phyloP scores from a whole-genome alignment of 306 rosid genomes.

The Mimosa bimucronata region DNA sequence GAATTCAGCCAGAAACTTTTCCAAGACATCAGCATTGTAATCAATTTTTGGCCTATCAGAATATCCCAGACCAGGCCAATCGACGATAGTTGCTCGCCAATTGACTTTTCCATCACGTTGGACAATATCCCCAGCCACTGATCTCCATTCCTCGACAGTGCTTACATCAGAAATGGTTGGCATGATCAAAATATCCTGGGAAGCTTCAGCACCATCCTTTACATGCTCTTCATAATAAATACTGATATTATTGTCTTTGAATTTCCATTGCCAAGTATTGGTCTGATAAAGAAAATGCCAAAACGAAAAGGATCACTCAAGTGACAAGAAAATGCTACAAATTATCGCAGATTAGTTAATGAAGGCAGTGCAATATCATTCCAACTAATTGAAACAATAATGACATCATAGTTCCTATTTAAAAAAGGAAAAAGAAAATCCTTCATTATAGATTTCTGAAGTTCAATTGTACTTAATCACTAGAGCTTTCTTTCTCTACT shows the following conservation, averaged over 20 bases:
- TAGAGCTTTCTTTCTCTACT: slow-evolving; percentile 3
- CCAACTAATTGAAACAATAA: background rate
- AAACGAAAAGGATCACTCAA: slow-evolving; percentile 9
- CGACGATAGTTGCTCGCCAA: slow-evolving; percentile 87
- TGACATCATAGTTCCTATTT: background rate
- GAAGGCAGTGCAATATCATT: background rate
- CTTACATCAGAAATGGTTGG: slow-evolving; percentile 98
- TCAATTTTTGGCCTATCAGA: slow-evolving; percentile 92
- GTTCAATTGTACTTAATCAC: background rate
- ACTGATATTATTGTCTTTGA: slow-evolving; percentile 65
- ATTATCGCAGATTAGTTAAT: background rate
- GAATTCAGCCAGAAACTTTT: slow-evolving; percentile 83
- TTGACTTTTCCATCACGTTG: slow-evolving; percentile 62
- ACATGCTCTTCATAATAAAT: slow-evolving; percentile 87
- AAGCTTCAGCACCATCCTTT: slow-evolving; percentile 58
- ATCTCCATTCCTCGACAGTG: slow-evolving; percentile 97
- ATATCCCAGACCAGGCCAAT: slow-evolving; percentile 97
- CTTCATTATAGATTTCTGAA: background rate
- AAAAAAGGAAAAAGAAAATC: slow-evolving; percentile 9
- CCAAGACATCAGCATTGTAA: slow-evolving; percentile 81
- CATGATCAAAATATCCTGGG: slow-evolving; percentile 77
- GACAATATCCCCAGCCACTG: slow-evolving; percentile 73
- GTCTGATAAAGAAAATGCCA: slow-evolving; percentile 51
- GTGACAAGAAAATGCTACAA: slow-evolving; percentile 17
- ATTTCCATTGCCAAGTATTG: slow-evolving; percentile 88